Base-by-base conservation (phyloP, 345 rosid species). In the Crucihimalaya himalaica region DNA sequence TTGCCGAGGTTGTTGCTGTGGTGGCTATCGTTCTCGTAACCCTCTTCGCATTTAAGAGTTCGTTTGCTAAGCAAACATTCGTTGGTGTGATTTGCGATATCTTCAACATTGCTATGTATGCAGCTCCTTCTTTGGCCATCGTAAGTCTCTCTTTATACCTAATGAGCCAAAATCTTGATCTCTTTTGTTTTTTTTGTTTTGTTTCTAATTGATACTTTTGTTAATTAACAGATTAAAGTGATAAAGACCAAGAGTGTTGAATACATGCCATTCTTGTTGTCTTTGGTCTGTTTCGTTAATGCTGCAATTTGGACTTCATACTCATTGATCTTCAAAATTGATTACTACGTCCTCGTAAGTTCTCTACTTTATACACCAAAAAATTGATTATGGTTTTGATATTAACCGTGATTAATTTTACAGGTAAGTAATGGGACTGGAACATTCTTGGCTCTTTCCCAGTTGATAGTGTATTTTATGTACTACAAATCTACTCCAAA, bases 401-500 rank as follows among this genome's bases (percentile, higher is more conserved):
- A 13, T 51, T 37, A 20, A 23, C n/a, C n/a, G n/a, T 50, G 1
- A 21, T 10, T 19, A 18, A 32, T 3, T 4, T 11, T 10, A 61
- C 73, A 92, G 94, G 48, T 64, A 63, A 88, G 94, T 73, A 92
- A 92, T 69, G 89, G 87, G 3, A 42, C 81, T 0, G 96, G 96
- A 16, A 62, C 89, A 4, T 1, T 86, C 0, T 70, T 64, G 32
- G 83, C 86, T 11, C 50, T 39, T 0, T 6, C 34, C 0, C 96
- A 87, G 54, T 81, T 88, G 8, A 54, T 83, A 8, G 35, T 78
- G 1, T 92, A 88, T 43, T 66, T 51, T 0, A 9, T 62, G 6
- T 87, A 83, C 82, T 74, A 2, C 61, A 74, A 28, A 0, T 46
- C 85, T 6, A 81, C 87, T 0, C 82, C 88, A 0, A 55, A 66